Evolutionary conservation across 2,329 filamentous ascomycete species (phyloP).

Genomic region (Sodiomyces alkalinus): DNA sequence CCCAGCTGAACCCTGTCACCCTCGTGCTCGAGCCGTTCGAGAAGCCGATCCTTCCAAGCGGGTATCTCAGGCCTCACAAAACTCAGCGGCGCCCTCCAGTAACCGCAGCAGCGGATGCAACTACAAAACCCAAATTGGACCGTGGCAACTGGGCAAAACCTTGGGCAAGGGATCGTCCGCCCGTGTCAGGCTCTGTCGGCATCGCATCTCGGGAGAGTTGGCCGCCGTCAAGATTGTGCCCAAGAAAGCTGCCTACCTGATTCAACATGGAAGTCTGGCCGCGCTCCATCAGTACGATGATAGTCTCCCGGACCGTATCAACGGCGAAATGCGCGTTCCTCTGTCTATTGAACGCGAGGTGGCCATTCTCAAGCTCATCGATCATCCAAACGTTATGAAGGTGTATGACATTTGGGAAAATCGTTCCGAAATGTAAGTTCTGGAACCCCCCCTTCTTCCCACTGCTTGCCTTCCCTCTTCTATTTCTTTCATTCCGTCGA

Average conservation of each 20-base stretch:
- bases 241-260: constrained; percentile 62
- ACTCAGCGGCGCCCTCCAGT: constrained; percentile 19
- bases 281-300: constrained; percentile 63
- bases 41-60: constrained; percentile 19
- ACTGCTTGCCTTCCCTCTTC: not conserved
- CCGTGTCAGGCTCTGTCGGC: constrained; percentile 71
- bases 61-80: constrained; percentile 24
- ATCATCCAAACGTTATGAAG: constrained; percentile 88
- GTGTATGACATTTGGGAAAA: constrained; percentile 98
- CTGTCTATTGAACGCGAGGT: constrained; percentile 89
- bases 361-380: constrained; percentile 89
- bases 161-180: constrained; percentile 84
- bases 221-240: constrained; percentile 95
- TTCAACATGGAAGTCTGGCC: constrained; percentile 73
- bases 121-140: constrained; percentile 67
- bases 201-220: constrained; percentile 60
- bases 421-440: constrained; percentile 71
- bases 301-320: constrained; percentile 35
- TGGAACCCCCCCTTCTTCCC: too few relatives aligned
- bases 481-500: not conserved
- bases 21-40: constrained; percentile 12
- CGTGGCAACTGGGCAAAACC: constrained; percentile 83
- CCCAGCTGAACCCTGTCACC: constrained; percentile 8
- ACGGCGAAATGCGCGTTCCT: constrained; percentile 58
- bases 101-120: constrained; percentile 21